These are phyloP conservation scores for Rhodotorula sp. DNA, from an alignment of 1,284 basidiomycete genomes.

Conservation along the genomic window DNA sequence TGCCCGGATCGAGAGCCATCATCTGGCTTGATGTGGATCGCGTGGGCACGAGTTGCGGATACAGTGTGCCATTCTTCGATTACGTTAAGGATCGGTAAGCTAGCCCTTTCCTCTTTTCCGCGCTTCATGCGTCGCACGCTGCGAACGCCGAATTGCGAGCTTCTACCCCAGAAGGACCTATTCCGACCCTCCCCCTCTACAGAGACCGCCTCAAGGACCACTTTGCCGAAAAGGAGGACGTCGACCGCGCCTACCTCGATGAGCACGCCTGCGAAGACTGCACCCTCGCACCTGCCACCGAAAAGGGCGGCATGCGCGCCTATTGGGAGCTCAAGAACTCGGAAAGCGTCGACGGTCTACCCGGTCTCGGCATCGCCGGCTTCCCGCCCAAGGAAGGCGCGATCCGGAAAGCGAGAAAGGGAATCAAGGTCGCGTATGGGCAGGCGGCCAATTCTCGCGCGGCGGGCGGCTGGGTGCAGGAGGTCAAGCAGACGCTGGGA, in stretches of 20 bases:
- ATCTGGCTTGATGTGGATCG: conserved; percentile 42
- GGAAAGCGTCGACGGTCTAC: conserved; percentile 35
- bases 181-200: not conserved
- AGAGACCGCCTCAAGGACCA: conserved; percentile 5
- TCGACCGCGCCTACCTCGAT: conserved; percentile 9
- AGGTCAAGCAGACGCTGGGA: not conserved
- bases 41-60: conserved; percentile 41
- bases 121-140: not conserved
- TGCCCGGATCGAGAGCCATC: conserved; percentile 36
- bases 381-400: conserved; percentile 11
- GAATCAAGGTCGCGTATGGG: not conserved
- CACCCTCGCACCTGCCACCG: not conserved
- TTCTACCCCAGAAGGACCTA: not conserved
- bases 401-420: conserved; percentile 8
- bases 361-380: conserved; percentile 21
- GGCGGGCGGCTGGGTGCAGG: not conserved
- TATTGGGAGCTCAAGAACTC: conserved; percentile 40
- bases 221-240: conserved; percentile 22
- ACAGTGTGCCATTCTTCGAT: conserved; percentile 36
- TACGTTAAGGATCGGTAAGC: conserved; percentile 34
- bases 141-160: not conserved
- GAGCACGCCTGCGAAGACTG: not conserved
- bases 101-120: not conserved
- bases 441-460: not conserved
- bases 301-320: conserved; percentile 3